Conservation (phyloP, 2,329 filamentous ascomycete species). For the Verticillium dahliae region DNA sequence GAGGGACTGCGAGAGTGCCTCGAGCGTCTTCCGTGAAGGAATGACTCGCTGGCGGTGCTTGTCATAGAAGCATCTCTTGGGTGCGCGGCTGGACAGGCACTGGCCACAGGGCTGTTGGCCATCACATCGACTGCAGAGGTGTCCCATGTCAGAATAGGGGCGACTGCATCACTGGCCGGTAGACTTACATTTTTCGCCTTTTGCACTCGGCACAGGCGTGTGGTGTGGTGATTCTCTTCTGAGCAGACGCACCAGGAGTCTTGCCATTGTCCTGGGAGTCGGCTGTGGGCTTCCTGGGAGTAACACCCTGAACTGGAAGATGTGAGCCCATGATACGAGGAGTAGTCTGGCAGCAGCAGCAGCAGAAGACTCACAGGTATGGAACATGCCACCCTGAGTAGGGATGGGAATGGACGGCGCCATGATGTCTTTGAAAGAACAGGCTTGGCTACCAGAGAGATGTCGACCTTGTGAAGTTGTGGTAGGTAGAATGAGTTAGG, state of each 20-base stretch:
- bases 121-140: constrained; percentile 55
- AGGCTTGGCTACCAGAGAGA: neutral
- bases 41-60: constrained; percentile 72
- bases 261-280: constrained; percentile 24
- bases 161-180: too few relatives aligned
- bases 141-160: constrained; percentile 16
- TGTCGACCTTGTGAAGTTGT: neutral
- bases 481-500: neutral
- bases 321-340: neutral
- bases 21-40: constrained; percentile 68
- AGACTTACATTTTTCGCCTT: constrained; percentile 63
- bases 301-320: constrained; percentile 10
- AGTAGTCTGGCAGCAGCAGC: neutral
- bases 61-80: constrained; percentile 73
- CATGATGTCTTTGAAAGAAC: constrained; percentile 1
- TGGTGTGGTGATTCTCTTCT: constrained; percentile 48
- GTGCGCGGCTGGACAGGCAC: constrained; percentile 74
- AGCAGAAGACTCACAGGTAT: constrained; percentile 9
- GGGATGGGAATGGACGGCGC: constrained; percentile 10
- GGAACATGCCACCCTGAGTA: constrained; percentile 13
- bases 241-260: constrained; percentile 25
- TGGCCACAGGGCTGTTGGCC: constrained; percentile 76
- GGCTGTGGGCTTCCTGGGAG: constrained; percentile 9
- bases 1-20: constrained; percentile 56
- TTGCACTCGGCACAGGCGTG: constrained; percentile 73